A percentile compares a stretch with the other conserved stretches of the same genome.
Evolutionary conservation across 345 rosid species (phyloP).

Genomic region (Dipteronia sinensis): DNA sequence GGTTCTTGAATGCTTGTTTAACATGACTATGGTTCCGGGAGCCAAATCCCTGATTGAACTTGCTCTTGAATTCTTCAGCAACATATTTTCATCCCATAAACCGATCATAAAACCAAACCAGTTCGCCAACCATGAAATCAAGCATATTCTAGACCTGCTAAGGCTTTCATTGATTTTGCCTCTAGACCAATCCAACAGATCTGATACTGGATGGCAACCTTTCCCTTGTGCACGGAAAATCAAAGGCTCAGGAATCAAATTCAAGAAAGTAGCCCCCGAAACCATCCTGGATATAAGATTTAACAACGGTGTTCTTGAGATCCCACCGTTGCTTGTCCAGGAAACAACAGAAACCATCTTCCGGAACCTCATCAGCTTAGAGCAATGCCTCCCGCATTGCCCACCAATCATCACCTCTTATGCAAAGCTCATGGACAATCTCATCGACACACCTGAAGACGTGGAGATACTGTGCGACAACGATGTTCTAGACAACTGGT

Average conservation of each 20-base stretch:
- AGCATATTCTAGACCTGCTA: slow-evolving; percentile 29
- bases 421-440: slow-evolving; percentile 27
- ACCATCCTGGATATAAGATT: slow-evolving; percentile 26
- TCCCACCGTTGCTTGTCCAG: slow-evolving; percentile 18
- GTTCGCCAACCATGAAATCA: background rate
- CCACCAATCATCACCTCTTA: slow-evolving; percentile 23
- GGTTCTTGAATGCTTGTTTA: slow-evolving; percentile 29
- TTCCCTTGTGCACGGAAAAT: slow-evolving; percentile 15
- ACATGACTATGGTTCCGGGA: background rate
- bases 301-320: slow-evolving; percentile 11
- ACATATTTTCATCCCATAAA: slow-evolving; percentile 4
- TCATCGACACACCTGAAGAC: slow-evolving; percentile 26
- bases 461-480: slow-evolving; percentile 19
- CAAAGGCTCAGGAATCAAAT: slow-evolving; percentile 20
- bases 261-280: background rate
- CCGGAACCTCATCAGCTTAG: slow-evolving; percentile 32
- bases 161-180: slow-evolving; percentile 14
- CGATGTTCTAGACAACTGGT: slow-evolving; percentile 9
- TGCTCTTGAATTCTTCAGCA: background rate
- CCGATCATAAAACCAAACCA: background rate
- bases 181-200: background rate
- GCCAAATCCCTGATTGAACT: slow-evolving; percentile 16
- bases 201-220: background rate
- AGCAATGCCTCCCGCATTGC: slow-evolving; percentile 24
- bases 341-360: slow-evolving; percentile 23